Base-by-base conservation (phyloP, 2,329 filamentous ascomycete genomes). In the Colletotrichum shisoi region DNA sequence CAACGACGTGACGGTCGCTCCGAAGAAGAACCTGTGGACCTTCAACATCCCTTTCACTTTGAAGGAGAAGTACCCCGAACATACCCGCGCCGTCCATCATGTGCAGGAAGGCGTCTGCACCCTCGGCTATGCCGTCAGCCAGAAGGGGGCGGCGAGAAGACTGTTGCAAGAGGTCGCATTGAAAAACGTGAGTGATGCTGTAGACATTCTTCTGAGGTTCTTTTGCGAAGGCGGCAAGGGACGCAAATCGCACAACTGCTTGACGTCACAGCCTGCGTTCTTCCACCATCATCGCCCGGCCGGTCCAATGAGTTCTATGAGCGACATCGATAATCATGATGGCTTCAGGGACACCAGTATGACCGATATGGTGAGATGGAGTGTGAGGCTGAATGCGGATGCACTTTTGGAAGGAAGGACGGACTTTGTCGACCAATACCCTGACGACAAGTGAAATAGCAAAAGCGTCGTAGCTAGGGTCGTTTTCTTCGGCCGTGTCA, bases 261-360 rank as follows among this genome's bases (percentile, higher is more conserved):
- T 84, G 67, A 76, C 78, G 0, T 74, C 78, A 1, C 76, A 78
- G 66, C 83, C 82, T 0, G 74, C 76, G 37, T 71, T 85, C 3
- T 82, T 85, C 71, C 77, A 81, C n/a, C 80, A 82, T 17, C 80
- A 83, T 67, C 75, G 79, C 1, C 71, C 77, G 0, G 76, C 76
- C 0, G 83, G 83, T 1, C 72, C 72, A 1, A 73, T 71, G 46
- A 72, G 62, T 9, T 69, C 71, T 2, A 72, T 71, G 46, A 81
- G 79, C 60, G 77, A 82, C 52, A 81, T 82, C 46, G 71, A 72
- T 1, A 69, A 76, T 3, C 74, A 79, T 31, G 73, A 72, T 0
- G 76, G 72, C 1, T 76, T 71, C 21, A 73, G 74, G 49, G 73
- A 77, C 0, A 68, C 69, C 19, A 71, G 72, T 6, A 64, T 69